Base-by-base conservation (phyloP, 2,329 filamentous ascomycete species). In the Dothideomycetes sp. region DNA sequence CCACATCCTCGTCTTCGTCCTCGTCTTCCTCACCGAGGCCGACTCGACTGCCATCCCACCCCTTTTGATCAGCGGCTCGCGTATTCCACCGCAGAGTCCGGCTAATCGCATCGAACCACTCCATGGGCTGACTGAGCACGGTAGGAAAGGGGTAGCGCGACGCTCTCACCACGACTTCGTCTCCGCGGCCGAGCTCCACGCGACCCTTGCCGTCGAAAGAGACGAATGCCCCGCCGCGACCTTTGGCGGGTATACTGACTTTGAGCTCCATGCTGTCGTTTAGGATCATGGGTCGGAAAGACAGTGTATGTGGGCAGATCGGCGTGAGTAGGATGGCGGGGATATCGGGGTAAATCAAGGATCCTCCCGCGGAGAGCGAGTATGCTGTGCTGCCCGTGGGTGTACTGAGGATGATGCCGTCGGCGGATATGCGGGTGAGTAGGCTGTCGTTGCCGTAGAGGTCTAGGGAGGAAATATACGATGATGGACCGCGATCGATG, bases 71-170 rank as follows among this genome's bases (percentile, higher is more conserved):
- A 4, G 89, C 88, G 4, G 87, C 88, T 34, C 91, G 75, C 18
- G 84, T 89, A 63, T 98, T 98, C 91, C 91, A 98, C 46, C 88
- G 75, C 43, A 98, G 70, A 3, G 89, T 94, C 45, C 89, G 77
- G 38, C 84, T 86, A 36, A 98, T 86, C 54, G 85, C 93, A 60
- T 95, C 84, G 57, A 98, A 95, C 91, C 91, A 98, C 60, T 98
- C 91, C 1, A 81, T 84, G 45, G 81, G 81, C 19, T 82, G 85
- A 47, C 86, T 83, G 42, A 93, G 85, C 32, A 98, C 89, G 1
- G 91, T 96, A 3, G 91, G 91, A 66, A 98, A 96, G 0, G 91
- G 91, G 55, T 95, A 98, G 58, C 94, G 87, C 19, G 84, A 93
- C 3, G 91, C 91, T 31, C 89, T 86, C 52, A 98, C 91, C 45